Conservation (phyloP, 805 yeast species). For the Kodamaea hsintzibuensis region DNA sequence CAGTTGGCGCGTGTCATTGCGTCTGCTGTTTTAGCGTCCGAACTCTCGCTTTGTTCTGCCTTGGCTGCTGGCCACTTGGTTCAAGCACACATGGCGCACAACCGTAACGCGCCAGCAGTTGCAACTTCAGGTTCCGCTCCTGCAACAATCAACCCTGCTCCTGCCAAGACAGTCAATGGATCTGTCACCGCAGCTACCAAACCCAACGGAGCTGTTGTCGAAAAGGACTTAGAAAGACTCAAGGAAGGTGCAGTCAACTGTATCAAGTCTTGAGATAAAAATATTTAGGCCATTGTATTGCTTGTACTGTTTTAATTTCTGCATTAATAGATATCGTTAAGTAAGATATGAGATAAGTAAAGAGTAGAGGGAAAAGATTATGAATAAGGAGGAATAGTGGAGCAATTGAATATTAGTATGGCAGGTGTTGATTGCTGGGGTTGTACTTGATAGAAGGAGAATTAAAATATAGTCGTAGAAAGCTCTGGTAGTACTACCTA, state of each 20-base stretch:
- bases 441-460: too few relatives aligned
- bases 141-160: not conserved
- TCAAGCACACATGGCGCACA: conserved; percentile 95
- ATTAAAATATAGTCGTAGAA: too few relatives aligned
- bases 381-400: too few relatives aligned
- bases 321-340: conserved; percentile 8
- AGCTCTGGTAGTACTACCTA: too few relatives aligned
- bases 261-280: conserved; percentile 53
- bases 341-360: not conserved
- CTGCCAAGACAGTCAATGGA: conserved; percentile 5
- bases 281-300: conserved; percentile 3
- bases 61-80: conserved; percentile 98
- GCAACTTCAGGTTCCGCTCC: conserved; percentile 19
- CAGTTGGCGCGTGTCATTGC: conserved; percentile 92
- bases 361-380: not conserved
- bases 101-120: conserved; percentile 63
- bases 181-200: conserved; percentile 1
- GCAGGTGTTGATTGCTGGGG: too few relatives aligned
- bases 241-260: conserved; percentile 76
- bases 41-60: conserved; percentile 90
- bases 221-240: conserved; percentile 43
- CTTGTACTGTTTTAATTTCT: conserved; percentile 1
- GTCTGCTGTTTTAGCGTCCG: conserved; percentile 93
- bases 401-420: too few relatives aligned
- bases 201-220: conserved; percentile 6